Conservation (phyloP, 2,329 filamentous ascomycete species). For the Aspergillus pseudoviridinutans region DNA sequence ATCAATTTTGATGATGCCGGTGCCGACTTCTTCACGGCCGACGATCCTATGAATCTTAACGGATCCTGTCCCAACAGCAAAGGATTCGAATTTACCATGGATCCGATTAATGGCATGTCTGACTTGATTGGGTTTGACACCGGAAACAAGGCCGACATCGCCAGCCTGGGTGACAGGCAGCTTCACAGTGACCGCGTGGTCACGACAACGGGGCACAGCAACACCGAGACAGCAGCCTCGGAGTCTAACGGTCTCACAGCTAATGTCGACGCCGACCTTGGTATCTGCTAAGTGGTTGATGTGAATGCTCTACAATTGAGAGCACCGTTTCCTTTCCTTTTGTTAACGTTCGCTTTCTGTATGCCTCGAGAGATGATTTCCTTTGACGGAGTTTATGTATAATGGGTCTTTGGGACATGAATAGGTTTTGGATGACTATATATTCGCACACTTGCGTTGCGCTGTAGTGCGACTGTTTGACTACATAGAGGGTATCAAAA, state of each 20-base stretch:
- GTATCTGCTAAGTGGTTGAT: constrained; percentile 10
- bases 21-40: constrained; percentile 32
- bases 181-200: background rate
- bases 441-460: background rate
- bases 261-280: constrained; percentile 19
- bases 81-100: constrained; percentile 11
- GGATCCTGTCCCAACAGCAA: constrained; percentile 6
- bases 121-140: constrained; percentile 15
- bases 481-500: constrained; percentile 6
- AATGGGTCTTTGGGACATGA: background rate
- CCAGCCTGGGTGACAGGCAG: constrained; percentile 2
- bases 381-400: background rate
- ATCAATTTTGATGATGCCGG: constrained; percentile 44
- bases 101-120: constrained; percentile 9
- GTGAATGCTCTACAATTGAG: background rate
- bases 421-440: background rate
- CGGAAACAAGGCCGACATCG: constrained; percentile 12
- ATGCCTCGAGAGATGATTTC: background rate
- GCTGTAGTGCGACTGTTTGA: constrained; percentile 1
- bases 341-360: background rate
- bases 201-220: background rate
- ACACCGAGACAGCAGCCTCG: constrained; percentile 6
- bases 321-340: background rate
- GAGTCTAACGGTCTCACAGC: constrained; percentile 8
- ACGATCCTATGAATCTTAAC: constrained; percentile 15